Evolutionary conservation across 306 rosid genomes (phyloP).

Genomic region (Pyrus communis): DNA sequence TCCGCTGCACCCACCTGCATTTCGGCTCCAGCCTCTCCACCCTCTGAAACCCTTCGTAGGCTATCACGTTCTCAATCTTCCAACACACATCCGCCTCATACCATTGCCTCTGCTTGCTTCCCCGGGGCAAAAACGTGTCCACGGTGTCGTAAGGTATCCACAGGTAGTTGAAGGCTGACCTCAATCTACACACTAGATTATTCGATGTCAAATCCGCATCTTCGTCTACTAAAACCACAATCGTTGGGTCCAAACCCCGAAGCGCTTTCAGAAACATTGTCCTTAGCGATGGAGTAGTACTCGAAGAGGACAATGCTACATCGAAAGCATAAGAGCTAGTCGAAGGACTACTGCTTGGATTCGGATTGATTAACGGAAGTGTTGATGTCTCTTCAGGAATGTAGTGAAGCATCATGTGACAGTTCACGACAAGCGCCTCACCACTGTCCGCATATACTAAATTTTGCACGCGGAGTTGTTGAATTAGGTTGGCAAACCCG

Average conservation of each 20-base stretch:
- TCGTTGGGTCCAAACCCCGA: slow-evolving; percentile 61
- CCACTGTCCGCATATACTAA: slow-evolving; percentile 31
- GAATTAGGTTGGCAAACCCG: slow-evolving; percentile 56
- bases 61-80: slow-evolving; percentile 88
- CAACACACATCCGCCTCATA: slow-evolving; percentile 75
- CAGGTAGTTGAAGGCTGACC: slow-evolving; percentile 75
- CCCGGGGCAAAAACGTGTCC: slow-evolving; percentile 64
- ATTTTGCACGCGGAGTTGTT: slow-evolving; percentile 60
- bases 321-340: background rate
- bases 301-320: background rate
- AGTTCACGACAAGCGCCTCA: slow-evolving; percentile 68
- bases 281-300: slow-evolving; percentile 13
- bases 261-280: slow-evolving; percentile 55
- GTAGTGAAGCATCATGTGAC: slow-evolving; percentile 91
- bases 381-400: slow-evolving; percentile 56
- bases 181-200: slow-evolving; percentile 49
- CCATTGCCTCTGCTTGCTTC: slow-evolving; percentile 84
- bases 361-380: background rate
- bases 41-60: slow-evolving; percentile 67
- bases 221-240: slow-evolving; percentile 67
- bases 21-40: slow-evolving; percentile 62
- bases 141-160: slow-evolving; percentile 93
- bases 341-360: background rate
- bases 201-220: slow-evolving; percentile 77
- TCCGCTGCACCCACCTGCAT: slow-evolving; percentile 63